Evolutionary conservation across 805 yeast species (phyloP).

Genomic region (Babjeviella inositovora): DNA sequence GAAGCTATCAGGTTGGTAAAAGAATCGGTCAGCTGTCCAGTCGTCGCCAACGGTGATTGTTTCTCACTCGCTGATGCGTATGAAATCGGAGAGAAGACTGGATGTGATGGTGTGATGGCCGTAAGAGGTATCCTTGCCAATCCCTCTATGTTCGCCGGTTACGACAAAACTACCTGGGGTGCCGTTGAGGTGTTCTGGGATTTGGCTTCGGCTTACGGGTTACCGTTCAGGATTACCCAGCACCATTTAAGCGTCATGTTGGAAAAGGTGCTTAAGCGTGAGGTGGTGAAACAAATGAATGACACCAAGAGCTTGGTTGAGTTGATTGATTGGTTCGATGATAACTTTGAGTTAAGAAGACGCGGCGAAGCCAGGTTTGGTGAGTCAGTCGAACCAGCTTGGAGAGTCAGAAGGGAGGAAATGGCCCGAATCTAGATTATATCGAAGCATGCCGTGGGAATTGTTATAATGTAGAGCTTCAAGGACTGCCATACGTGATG

Average conservation of each 20-base stretch:
- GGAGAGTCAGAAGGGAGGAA: no score
- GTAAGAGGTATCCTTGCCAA: constrained; percentile 78
- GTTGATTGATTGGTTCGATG: constrained; percentile 74
- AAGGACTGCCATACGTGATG: no score
- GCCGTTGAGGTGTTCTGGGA: constrained; percentile 79
- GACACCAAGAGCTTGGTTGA: constrained; percentile 38
- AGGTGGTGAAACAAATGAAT: constrained; percentile 47
- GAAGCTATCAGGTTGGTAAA: constrained; percentile 65
- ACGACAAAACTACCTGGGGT: constrained; percentile 69
- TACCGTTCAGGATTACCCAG: constrained; percentile 72
- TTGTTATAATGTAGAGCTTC: no score
- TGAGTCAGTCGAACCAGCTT: constrained; percentile 19
- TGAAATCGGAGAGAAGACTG: constrained; percentile 45
- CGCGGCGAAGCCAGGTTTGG: constrained; percentile 62
- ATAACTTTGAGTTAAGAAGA: constrained; percentile 47
- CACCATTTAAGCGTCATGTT: constrained; percentile 87
- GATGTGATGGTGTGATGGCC: constrained; percentile 90
- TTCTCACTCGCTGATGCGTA: constrained; percentile 49
- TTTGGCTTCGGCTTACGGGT: constrained; percentile 61
- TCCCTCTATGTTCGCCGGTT: constrained; percentile 80
- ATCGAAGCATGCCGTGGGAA: no score
- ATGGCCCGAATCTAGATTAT: no score
- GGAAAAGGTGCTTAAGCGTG: constrained; percentile 29
- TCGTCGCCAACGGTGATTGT: constrained; percentile 98
- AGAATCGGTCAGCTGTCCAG: constrained; percentile 46